Evolutionary conservation across 2,329 filamentous ascomycete genomes (phyloP), one percentile per base, ranked within the genome.

Genomic region (Stachybotrys chartarum): DNA sequence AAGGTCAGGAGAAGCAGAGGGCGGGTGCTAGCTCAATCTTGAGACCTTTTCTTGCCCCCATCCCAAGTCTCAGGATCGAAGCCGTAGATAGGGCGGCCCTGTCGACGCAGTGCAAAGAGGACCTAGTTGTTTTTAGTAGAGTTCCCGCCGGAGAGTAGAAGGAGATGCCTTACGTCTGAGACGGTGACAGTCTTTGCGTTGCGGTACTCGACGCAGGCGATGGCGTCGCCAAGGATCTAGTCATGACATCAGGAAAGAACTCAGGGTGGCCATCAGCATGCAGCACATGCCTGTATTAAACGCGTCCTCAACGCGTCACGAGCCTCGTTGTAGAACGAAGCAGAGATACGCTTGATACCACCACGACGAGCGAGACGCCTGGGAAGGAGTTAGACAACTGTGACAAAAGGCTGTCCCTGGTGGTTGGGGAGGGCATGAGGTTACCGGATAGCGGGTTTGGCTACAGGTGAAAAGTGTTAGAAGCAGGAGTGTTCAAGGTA

Each of bases 331-430:
- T 92, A 92, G 3, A 91, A 85, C 0, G 50, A 60, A 0, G 66
- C 79, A 0, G 84, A 86, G 8, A 92, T 90, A 0, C 88, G 77
- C 66, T 91, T 91, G 0, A 93, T 85, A 0, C 89, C 89, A 1
- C 88, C 89, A 7, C 89, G 83, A 6, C 89, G 82, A 1, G 89
- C 89, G 0, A 93, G 71, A 46, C 88, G 85, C 60, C 87, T 85
- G 56, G 45, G 30, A 7, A 55, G 53, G 30, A 52, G 58, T 30
- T 53, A 49, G 52, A 60, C 52, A 61, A 55, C 32, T 24, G 24
- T 24, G 24, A 24, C 24, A 24, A 24, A 52, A 6, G 35, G 14
- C 5, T 42, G 14, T 14, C 35, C 10, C 8, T 10, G 5, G 14
- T 42, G 3, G 14, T 10, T 10, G 35, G 35, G 8, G 35, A 42